A percentile compares a stretch with the other conserved stretches of the same genome.
Evolutionary conservation across 2,329 filamentous ascomycete genomes (phyloP).

Genomic region (Penicillium olsonii): DNA sequence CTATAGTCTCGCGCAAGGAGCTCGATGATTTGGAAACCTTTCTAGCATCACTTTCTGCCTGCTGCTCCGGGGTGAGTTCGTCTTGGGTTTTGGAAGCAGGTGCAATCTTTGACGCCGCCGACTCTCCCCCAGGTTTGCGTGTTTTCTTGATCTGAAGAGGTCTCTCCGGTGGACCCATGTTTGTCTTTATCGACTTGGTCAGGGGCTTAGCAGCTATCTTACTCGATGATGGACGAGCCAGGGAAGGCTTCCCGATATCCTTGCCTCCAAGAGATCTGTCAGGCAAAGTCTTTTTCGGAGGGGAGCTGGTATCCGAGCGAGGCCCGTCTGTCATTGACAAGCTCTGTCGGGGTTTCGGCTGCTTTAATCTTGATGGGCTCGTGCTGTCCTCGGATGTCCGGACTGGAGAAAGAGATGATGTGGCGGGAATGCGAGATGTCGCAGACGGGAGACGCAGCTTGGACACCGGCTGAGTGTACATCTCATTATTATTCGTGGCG

Average conservation of each 20-base stretch:
- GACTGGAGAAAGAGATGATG: conserved; percentile 23
- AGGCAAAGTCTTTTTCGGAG: conserved; percentile 17
- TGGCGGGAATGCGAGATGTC: conserved; percentile 31
- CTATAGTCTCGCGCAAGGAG: conserved; percentile 85
- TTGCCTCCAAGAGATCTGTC: conserved; percentile 46
- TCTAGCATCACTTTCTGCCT: conserved; percentile 36
- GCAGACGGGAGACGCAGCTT: conserved; percentile 38
- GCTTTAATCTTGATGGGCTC: conserved; percentile 28
- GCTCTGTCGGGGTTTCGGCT: conserved; percentile 24
- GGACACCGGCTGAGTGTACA: conserved; percentile 37
- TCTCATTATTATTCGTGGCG: conserved; percentile 57
- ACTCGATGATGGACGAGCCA: conserved; percentile 56
- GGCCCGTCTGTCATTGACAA: conserved; percentile 13
- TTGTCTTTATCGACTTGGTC: conserved; percentile 33
- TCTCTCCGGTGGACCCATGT: conserved; percentile 31
- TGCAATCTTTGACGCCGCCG: conserved; percentile 32
- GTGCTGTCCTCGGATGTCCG: conserved; percentile 21
- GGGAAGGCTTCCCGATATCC: conserved; percentile 50
- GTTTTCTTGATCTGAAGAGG: conserved; percentile 44
- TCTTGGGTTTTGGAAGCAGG: conserved; percentile 33
- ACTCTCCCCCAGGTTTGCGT: conserved; percentile 35
- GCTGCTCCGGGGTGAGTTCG: conserved; percentile 30
- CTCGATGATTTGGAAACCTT: conserved; percentile 69
- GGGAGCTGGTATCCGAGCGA: conserved; percentile 16
- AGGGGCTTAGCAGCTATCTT: conserved; percentile 59